Conservation (phyloP, 768 basidiomycete species). For the Phaeotremella skinneri region DNA sequence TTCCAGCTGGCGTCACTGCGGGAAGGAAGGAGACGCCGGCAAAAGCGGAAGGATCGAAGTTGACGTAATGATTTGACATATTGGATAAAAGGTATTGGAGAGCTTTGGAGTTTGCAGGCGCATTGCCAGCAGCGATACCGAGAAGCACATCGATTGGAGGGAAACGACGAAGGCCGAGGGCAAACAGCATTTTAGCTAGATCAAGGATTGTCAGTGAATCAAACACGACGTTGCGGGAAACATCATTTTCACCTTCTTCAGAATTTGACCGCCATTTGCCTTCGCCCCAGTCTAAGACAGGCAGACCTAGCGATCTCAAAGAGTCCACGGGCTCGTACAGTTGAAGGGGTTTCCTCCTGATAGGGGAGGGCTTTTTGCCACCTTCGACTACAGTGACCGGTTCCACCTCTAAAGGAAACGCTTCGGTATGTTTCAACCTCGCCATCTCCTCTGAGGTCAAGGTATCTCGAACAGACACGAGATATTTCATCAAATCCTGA, state of each 20-base stretch:
- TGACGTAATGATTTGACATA: constrained; percentile 58
- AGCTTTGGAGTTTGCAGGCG: constrained; percentile 56
- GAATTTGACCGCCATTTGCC: constrained; percentile 76
- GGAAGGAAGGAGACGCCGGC: constrained; percentile 73
- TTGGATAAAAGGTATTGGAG: constrained; percentile 82
- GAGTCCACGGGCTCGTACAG: constrained; percentile 80
- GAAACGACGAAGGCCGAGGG: constrained; percentile 57
- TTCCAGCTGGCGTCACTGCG: constrained; percentile 59
- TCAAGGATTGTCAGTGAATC: neutral
- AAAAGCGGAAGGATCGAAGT: constrained; percentile 34
- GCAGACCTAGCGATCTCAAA: constrained; percentile 70
- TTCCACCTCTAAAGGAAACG: constrained; percentile 59
- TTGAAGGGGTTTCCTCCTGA: constrained; percentile 65
- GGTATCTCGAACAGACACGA: constrained; percentile 72
- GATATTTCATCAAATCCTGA: constrained; percentile 78
- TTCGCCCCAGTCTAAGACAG: constrained; percentile 84
- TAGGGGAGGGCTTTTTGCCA: constrained; percentile 36
- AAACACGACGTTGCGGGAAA: neutral
- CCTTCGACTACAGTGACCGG: neutral
- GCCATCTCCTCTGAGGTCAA: constrained; percentile 62
- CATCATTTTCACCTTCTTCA: constrained; percentile 68
- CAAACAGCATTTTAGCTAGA: constrained; percentile 70
- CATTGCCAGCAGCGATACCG: constrained; percentile 62
- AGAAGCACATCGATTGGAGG: constrained; percentile 70
- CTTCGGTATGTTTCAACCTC: constrained; percentile 63